Conservation (phyloP, 176 grass and related monocot species). For the barley (Hordeum vulgare) region MorexV3_pseudomolecules_assembly NC_058521.1:455090356-455090855, state of each 20-base stretch:
- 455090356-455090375: slow-evolving; percentile 72
- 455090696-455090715: not conserved
- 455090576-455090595: not conserved
- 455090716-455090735: no score
- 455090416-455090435: slow-evolving; percentile 78
- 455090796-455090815: no score
- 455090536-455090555: not conserved
- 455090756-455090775: no score
- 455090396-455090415: slow-evolving; percentile 91
- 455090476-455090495: not conserved
- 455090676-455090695: not conserved
- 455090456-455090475: not conserved
- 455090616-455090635: not conserved
- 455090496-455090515: not conserved
- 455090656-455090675: not conserved
- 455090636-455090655: not conserved
- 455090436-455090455: not conserved
- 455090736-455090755: no score
- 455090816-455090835: no score
- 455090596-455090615: not conserved
- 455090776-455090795: no score
- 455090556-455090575: not conserved
- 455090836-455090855: no score
- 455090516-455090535: not conserved
- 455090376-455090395: slow-evolving; percentile 77